Percentiles rank a stretch among this genome's conserved stretches.
Conservation (phyloP, 1,284 basidiomycete species). For the Papiliotrema terrestris region DNA sequence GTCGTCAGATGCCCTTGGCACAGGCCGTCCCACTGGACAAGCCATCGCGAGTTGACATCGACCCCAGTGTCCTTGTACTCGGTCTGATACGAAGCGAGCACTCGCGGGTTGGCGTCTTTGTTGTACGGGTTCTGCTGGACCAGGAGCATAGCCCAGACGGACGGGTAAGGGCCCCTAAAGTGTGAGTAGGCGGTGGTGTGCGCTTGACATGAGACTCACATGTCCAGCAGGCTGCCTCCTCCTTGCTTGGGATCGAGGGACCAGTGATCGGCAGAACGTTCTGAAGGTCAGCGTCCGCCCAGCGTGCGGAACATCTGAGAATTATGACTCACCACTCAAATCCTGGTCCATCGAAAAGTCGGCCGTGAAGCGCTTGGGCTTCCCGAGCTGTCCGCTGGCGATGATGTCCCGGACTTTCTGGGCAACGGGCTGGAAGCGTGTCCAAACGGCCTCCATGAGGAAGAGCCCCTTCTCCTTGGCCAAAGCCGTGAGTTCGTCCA, state of each 20-base stretch:
- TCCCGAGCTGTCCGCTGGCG: constrained; percentile 43
- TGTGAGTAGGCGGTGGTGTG: constrained; percentile 9
- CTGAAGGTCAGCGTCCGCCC: not conserved
- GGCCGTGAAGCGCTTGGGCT: constrained; percentile 54
- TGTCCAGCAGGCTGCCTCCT: constrained; percentile 79
- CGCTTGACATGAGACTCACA: no score
- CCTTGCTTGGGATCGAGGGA: constrained; percentile 76
- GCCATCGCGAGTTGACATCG: constrained; percentile 72
- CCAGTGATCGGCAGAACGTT: constrained; percentile 53
- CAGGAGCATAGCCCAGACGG: constrained; percentile 74
- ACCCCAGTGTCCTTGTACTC: constrained; percentile 67
- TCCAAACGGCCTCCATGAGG: constrained; percentile 69
- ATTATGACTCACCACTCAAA: constrained; percentile 58
- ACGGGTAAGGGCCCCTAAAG: constrained; percentile 70
- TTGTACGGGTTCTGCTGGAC: constrained; percentile 71
- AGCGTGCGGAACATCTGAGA: no score
- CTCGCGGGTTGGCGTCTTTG: constrained; percentile 59
- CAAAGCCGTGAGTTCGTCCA: constrained; percentile 61
- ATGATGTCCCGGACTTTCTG: constrained; percentile 44
- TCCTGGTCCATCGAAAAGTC: constrained; percentile 71
- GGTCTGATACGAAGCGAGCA: constrained; percentile 47
- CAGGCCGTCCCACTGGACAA: constrained; percentile 61
- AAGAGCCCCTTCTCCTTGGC: constrained; percentile 75
- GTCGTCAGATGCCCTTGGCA: constrained; percentile 32
- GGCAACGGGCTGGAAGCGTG: constrained; percentile 48